These are phyloP conservation scores for Fusarium devonianum DNA, from an alignment of 2,329 filamentous ascomycete species.

Conservation along the genomic window DNA sequence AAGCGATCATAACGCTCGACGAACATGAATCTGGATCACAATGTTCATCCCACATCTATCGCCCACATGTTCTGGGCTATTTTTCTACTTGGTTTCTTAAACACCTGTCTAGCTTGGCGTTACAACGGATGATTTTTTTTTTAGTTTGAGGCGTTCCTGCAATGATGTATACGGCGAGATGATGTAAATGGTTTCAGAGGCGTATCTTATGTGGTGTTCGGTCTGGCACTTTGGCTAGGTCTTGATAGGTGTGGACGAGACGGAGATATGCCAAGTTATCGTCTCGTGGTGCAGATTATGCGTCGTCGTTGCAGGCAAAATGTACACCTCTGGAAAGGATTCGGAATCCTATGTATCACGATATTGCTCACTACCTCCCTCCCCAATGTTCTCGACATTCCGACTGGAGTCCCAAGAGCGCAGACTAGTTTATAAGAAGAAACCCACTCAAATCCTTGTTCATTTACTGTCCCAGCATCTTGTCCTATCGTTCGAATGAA, in stretches of 20 bases:
- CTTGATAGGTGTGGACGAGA: too few species aligned
- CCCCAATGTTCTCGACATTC: constrained; percentile 16
- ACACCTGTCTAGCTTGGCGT: constrained; percentile 22
- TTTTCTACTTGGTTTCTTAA: constrained; percentile 1
- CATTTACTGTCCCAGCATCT: constrained; percentile 2
- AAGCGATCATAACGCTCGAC: constrained; percentile 16
- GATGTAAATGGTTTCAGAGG: constrained; percentile 6
- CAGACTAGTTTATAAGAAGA: not conserved
- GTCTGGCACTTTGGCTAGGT: too few species aligned
- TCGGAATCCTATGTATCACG: constrained; percentile 25
- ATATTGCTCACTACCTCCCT: constrained; percentile 25
- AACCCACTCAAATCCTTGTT: constrained; percentile 3
- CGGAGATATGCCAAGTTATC: too few species aligned
- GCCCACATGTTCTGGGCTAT: too few species aligned
- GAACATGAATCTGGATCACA: constrained; percentile 6
- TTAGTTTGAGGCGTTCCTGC: constrained; percentile 28
- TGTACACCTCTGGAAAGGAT: constrained; percentile 11
- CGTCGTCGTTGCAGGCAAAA: constrained; percentile 19
- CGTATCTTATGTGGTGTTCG: too few species aligned
- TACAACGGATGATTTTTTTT: constrained; percentile 14
- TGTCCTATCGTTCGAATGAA: too few species aligned
- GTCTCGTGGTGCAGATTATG: not conserved
- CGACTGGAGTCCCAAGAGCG: constrained; percentile 2
- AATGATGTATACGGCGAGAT: constrained; percentile 4
- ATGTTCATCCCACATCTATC: too few species aligned